Conservation (phyloP, 108 stramenopile species). For the Cyclostephanos tholiformis region DNA sequence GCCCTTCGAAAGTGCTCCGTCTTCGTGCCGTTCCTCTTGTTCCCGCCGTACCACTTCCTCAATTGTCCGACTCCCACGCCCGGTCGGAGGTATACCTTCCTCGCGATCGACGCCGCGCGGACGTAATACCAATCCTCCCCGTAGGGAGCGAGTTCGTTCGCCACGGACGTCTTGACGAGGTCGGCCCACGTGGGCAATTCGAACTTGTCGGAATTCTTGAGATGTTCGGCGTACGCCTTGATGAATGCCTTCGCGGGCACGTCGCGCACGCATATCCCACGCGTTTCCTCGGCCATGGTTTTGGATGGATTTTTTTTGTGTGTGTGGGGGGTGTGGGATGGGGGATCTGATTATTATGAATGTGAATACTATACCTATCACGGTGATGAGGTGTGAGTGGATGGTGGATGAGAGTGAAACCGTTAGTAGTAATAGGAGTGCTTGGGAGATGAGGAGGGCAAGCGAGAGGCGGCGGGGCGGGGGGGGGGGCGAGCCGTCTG, state of each 20-base stretch:
- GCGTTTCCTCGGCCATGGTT: conserved; percentile 77
- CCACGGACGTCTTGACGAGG: conserved; percentile 95
- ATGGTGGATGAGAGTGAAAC: no score
- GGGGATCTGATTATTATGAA: no score
- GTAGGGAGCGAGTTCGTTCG: conserved; percentile 99
- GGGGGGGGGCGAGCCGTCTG: no score
- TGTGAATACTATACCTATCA: no score
- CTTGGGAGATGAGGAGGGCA: no score
- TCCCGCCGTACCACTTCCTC: conserved; percentile 96
- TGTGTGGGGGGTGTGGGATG: no score
- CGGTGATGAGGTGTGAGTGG: no score
- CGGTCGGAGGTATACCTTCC: conserved; percentile 97
- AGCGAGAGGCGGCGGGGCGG: no score
- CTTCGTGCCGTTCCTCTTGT: conserved; percentile 86
- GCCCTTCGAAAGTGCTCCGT: conserved; percentile 97
- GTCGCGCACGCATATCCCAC: conserved; percentile 93
- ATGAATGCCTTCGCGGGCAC: conserved; percentile 89
- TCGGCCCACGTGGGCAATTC: conserved; percentile 98
- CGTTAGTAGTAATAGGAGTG: no score
- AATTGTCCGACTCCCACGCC: conserved; percentile 96
- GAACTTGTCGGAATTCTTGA: conserved; percentile 98
- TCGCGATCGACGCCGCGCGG: conserved; percentile 97
- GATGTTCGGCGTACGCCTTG: conserved; percentile 95
- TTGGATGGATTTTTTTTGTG: no score
- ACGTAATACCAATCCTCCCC: conserved; percentile 99